phyloP scores from a whole-genome alignment of 2,329 filamentous ascomycete species.

The Hymenoscyphus infarciens region DNA sequence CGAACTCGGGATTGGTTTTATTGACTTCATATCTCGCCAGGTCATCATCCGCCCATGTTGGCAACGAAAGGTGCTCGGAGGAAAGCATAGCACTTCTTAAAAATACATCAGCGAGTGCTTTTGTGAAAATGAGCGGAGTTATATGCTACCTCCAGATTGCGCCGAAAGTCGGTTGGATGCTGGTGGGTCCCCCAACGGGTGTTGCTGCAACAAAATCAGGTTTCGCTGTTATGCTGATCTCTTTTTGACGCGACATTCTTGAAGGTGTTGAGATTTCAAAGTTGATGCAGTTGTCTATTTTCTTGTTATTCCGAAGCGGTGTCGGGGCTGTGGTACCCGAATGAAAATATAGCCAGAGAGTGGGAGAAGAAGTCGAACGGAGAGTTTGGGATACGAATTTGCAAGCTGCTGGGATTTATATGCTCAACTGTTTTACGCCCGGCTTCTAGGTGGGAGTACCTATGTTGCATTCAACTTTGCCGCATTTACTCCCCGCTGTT shows the following conservation, averaged over 20 bases:
- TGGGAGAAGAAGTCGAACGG: background rate
- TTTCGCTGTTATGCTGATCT: background rate
- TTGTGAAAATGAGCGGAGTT: background rate
- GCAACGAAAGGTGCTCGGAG: background rate
- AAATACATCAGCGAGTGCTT: background rate
- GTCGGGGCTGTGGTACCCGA: background rate
- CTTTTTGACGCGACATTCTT: background rate
- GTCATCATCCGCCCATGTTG: background rate
- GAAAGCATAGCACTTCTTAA: background rate
- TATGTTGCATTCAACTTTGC: no score
- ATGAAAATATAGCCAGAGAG: background rate
- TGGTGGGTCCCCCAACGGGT: background rate
- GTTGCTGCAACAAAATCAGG: no score
- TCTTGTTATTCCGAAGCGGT: background rate
- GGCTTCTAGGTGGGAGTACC: background rate
- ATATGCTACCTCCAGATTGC: background rate
- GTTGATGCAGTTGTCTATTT: background rate
- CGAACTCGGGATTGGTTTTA: background rate
- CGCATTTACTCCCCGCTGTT: no score
- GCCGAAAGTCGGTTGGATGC: background rate
- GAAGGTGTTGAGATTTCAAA: background rate
- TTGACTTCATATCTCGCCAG: background rate
- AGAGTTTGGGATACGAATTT: background rate
- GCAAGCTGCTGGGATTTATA: background rate
- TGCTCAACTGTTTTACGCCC: background rate